phyloP scores from a whole-genome alignment of 805 yeast species.

The Sugiyamaella floridensis region DNA sequence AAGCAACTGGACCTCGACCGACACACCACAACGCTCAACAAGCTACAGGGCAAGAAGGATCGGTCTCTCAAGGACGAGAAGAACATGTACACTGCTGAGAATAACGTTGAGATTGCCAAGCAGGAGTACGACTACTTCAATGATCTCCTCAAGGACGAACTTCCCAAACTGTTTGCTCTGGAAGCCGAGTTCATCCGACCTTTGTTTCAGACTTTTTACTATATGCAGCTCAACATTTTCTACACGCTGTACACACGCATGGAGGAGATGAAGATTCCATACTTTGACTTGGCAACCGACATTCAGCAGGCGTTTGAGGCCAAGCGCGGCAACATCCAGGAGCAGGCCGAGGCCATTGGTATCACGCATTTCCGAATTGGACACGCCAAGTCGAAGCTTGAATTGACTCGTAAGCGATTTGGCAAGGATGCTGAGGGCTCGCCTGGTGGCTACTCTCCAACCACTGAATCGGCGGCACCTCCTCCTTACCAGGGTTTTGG shows the following conservation, averaged over 20 bases:
- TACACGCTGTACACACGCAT: conserved; percentile 84
- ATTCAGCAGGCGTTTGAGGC: conserved; percentile 69
- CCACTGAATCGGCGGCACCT: conserved; percentile 19
- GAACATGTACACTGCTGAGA: conserved; percentile 79
- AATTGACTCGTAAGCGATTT: conserved; percentile 71
- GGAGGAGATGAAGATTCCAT: conserved; percentile 96
- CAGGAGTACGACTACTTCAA: conserved; percentile 95
- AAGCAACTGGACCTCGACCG: conserved; percentile 93
- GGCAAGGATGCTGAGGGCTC: conserved; percentile 32
- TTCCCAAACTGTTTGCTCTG: conserved; percentile 79
- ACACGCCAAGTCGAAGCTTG: conserved; percentile 78
- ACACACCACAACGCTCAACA: conserved; percentile 59
- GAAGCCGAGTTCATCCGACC: conserved; percentile 93
- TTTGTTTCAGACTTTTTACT: conserved; percentile 86
- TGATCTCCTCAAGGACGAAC: conserved; percentile 84
- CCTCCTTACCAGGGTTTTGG: conserved; percentile 34
- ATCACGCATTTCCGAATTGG: conserved; percentile 86
- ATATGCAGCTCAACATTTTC: conserved; percentile 95
- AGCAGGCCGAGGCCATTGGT: conserved; percentile 81
- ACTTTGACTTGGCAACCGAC: conserved; percentile 81
- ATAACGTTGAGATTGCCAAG: conserved; percentile 81
- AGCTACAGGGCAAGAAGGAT: conserved; percentile 76
- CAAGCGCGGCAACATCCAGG: conserved; percentile 89
- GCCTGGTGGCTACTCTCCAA: conserved; percentile 28
- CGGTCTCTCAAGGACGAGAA: conserved; percentile 86